Base-by-base conservation (phyloP, 1,284 basidiomycete species). In the Athelia psychrophila region DNA sequence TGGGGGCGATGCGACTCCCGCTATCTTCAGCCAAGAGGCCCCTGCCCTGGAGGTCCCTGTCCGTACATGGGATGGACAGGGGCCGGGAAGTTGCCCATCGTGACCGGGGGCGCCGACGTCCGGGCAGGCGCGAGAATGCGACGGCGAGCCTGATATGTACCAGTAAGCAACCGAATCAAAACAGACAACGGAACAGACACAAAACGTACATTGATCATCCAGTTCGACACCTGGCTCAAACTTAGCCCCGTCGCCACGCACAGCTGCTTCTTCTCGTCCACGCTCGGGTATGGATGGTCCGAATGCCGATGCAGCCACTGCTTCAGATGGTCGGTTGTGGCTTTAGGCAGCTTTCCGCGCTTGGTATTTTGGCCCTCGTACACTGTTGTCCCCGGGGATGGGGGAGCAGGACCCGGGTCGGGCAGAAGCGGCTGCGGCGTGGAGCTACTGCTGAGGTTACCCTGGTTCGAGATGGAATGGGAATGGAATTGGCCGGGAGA, bases 241-340 rank as follows among this genome's bases (percentile, higher is more conserved):
- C 84, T 90, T 56, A 95, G 73, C 15, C 89, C 89, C 0, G 91
- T 95, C 47, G 87, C 85, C 61, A 87, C 81, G 70, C 92, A 94
- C 54, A 95, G 73, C 63, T 88, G 84, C 63, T 93, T 91, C 73
- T 95, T 95, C 76, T 95, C 92, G 59, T 93, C 90, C 65, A 94
- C 91, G 56, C 84, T 88, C 20, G 92, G 93, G 66, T 95, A 95
- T 10, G 92, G 92, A 61, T 95, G 91, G 64, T 91, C 88, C 2
- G 88, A 88, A 64, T 95, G 91, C 54, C 87, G 83, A 63, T 95
- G 86, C 36, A 95, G 75, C 93, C 93, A 95, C n/a, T 90, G 81
- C 64, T 93, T 92, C 62, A 95, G 79, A 63, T 86, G 90, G 69
- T 94, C 91, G 19, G 91, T 94, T 44, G 93, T 92, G 65, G 89